Base-by-base conservation (phyloP, 306 rosid species). In the Crotalaria pallida region DNA sequence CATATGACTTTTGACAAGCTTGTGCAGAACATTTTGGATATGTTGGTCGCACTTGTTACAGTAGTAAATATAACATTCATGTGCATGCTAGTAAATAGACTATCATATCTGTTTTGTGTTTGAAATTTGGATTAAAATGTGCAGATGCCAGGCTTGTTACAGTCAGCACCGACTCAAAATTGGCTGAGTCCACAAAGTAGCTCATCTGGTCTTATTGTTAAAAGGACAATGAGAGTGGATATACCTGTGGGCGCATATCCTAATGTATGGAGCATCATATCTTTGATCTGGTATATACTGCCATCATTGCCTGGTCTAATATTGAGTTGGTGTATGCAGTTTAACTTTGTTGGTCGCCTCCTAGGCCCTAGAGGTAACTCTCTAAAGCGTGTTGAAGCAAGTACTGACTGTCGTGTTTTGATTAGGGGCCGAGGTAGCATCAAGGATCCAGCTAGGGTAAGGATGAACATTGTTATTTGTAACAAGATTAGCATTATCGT, bases 401-500 rank as follows among this genome's bases (percentile, higher is more conserved):
- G 69, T 64, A 95, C 99, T 0, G 99, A 89, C 11, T 95, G 97
- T 27, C 99, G 97, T 75, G 99, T 95, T 77, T 78, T 95, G 84
- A 95, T 95, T 79, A 87, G 99, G 83, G 99, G 99, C 49, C 89
- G 89, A 53, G 99, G 99, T 75, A 95, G 99, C 96, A 95, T 95
- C 67, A 95, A 95, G 82, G 99, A 95, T 82, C 88, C 92, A 48
- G 26, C 87, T 24, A 84, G 84, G 90, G 99, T 95, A 86, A 91
- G 78, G n/a, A 61, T 65, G 26, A 65, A 26, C 45, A 58, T 73
- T 31, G 64, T 19, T 49, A 23, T 74, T 44, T 71, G 53, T 66
- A 2, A 68, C 5, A 50, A 58, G 49, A 24, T 17, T 65, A 29
- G 33, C 67, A 40, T 49, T 51, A 48, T 27, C 18, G 13, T 52